Evolutionary conservation across 768 basidiomycete species (phyloP).

Genomic region (Tricholoma bakamatsutake): DNA sequence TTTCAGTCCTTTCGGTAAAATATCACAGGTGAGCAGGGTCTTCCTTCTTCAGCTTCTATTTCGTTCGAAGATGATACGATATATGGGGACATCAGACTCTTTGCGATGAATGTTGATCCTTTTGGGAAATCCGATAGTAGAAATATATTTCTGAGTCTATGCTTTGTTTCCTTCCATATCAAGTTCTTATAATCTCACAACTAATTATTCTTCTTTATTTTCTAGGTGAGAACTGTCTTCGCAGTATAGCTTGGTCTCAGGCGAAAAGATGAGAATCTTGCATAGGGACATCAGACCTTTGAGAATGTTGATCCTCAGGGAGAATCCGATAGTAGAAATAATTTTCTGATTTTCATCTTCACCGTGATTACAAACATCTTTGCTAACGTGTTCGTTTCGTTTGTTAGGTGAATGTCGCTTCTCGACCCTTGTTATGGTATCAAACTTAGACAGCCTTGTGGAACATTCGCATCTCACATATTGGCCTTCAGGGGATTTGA

Average conservation of each 20-base stretch:
- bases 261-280: constrained; percentile 35
- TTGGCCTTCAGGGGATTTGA: constrained; percentile 27
- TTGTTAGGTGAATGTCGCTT: constrained; percentile 24
- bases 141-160: constrained; percentile 36
- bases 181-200: background rate
- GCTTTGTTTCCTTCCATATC: background rate
- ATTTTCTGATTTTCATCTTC: constrained; percentile 27
- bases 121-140: constrained; percentile 31
- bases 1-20: constrained; percentile 63
- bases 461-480: constrained; percentile 28
- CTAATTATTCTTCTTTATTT: constrained; percentile 11
- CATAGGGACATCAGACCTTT: constrained; percentile 66
- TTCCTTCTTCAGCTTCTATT: constrained; percentile 6
- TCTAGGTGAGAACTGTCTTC: background rate
- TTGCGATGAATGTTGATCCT: constrained; percentile 27
- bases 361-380: constrained; percentile 7
- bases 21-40: constrained; percentile 61
- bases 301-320: constrained; percentile 55
- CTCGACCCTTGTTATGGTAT: constrained; percentile 15
- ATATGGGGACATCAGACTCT: constrained; percentile 52
- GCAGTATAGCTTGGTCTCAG: background rate
- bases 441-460: constrained; percentile 32
- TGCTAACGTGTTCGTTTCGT: constrained; percentile 1
- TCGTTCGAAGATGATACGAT: constrained; percentile 36
- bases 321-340: constrained; percentile 62